Base-by-base conservation (phyloP, 2,329 filamentous ascomycete genomes). In the Microsporum audouinii region DNA sequence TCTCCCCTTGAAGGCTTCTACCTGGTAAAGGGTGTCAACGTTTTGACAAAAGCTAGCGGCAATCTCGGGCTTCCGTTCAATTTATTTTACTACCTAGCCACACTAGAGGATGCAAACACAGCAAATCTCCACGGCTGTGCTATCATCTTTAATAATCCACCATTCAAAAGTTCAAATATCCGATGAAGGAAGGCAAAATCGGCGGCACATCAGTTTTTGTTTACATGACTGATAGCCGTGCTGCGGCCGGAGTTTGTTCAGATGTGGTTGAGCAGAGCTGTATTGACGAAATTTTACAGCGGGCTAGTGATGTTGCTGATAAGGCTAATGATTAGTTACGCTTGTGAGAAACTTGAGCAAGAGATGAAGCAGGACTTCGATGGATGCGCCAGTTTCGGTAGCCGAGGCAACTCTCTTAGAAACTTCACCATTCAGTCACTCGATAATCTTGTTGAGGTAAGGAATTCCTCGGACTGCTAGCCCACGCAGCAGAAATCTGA, bases 71-170 rank as follows among this genome's bases (percentile, higher is more conserved):
- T 60, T 31, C 47, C 60, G 1, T 65, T 65, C 43, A 61, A 57
- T 2, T 66, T 64, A 1, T 58, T 63, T 3, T 66, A 66, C 34
- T 66, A 66, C 38, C 56, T 66, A 5, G 64, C 62, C 2, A 63
- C 60, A 0, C 65, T 64, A 2, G 45, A 60, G 0, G 34, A 47
- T 4, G 23, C 63, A 2, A 39, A 63, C 1, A 47, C 51, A 1
- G 38, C 38, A 5, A 34, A 59, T 14, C 34, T 66, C 8, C 31
- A 43, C 8, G 65, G 65, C 10, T 66, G 65, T n/a, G 64, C 63
- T 4, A 62, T 66, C 2, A n/a, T 63, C 47, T 66, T 66, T 56
- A 61, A 66, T 47, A 57, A 66, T 29, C 41, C 61, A 2, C 63
- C 64, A 1, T 43, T 60, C 3, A 61, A 53, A 53, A 45, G 7